Conservation (phyloP, 305 asterid genomes). For the Fraxinus sp. region DNA sequence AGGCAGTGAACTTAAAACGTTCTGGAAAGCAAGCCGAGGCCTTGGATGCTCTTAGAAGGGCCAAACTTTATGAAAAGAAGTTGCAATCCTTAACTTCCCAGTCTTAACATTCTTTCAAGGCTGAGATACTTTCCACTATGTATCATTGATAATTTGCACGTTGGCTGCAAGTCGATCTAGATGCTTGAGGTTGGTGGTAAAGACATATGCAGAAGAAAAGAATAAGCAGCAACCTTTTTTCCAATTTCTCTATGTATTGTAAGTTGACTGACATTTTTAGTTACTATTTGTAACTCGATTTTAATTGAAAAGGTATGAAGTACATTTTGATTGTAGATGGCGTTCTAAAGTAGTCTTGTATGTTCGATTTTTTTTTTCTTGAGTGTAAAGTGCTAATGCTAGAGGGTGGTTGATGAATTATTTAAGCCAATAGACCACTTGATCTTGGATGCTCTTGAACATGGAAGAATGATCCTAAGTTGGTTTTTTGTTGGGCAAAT, state of each 20-base stretch:
- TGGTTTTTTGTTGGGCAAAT: not conserved
- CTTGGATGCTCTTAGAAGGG: slow-evolving; percentile 67
- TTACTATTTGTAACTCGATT: not conserved
- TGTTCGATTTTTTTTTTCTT: not conserved
- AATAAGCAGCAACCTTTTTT: not conserved
- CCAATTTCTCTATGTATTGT: not conserved
- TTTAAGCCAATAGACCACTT: not conserved
- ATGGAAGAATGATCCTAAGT: not conserved
- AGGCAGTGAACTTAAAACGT: slow-evolving; percentile 81
- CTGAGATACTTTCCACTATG: not conserved
- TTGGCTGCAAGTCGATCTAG: not conserved
- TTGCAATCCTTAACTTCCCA: slow-evolving; percentile 52
- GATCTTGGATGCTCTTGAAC: not conserved
- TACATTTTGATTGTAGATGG: not conserved
- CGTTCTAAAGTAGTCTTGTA: not conserved
- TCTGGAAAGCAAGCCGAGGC: slow-evolving; percentile 93
- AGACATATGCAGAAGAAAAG: not conserved
- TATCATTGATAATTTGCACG: not conserved
- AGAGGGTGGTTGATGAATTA: not conserved
- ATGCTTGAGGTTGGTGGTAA: not conserved
- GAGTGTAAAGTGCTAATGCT: not conserved
- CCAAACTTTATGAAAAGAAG: slow-evolving; percentile 82
- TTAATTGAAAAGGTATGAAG: not conserved
- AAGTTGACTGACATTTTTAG: not conserved
- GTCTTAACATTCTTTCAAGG: slow-evolving; percentile 7